Evolutionary conservation across 768 basidiomycete species (phyloP), one percentile per base, ranked within the genome.

Genomic region (Leucocoprinus birnbaumii): DNA sequence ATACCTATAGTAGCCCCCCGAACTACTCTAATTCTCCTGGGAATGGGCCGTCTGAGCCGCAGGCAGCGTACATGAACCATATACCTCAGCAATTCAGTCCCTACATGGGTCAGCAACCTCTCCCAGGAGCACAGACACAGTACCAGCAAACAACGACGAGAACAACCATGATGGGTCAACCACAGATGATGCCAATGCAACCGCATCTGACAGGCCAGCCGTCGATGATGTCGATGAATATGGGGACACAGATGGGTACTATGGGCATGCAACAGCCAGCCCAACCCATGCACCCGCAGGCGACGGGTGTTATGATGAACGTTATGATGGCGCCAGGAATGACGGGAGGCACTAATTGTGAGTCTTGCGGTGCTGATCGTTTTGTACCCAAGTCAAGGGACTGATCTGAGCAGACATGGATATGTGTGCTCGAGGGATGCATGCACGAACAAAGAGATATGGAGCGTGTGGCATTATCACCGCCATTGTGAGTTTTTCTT

Each of bases 281-380:
- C 6, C 46, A 55, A 16, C 53, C 53, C 1, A 40, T 42, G 11
- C 53, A 55, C n/a, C 46, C 46, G 5, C 46, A 42, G 26, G 11
- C 45, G 35, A 55, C 46, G 14, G 53, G 46, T 22, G 53, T 48
- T 18, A 55, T 55, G 46, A 55, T 55, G 46, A 55, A 47, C 11
- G 53, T 47, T 4, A 55, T 47, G 13, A 55, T 55, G 53, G 37
- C 38, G 45, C 46, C 46, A 27, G 53, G 53, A 27, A 48, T n/a
- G 26, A 31, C 42, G 53, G 13, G 19, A 14, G 26, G n/a, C 19
- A 25, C 35, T 14, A 47, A 38, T 16, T 26, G 53, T 55, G 19
- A 47, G 16, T 3, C 31, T 16, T 11, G 13, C 37, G n/a, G 6
- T 18, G 14, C 10, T 35, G 27, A 14, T 48, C 41, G 11, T 8